Base-by-base conservation (phyloP, 1,284 basidiomycete genomes). In the Cutaneotrichosporon mucoides region DNA sequence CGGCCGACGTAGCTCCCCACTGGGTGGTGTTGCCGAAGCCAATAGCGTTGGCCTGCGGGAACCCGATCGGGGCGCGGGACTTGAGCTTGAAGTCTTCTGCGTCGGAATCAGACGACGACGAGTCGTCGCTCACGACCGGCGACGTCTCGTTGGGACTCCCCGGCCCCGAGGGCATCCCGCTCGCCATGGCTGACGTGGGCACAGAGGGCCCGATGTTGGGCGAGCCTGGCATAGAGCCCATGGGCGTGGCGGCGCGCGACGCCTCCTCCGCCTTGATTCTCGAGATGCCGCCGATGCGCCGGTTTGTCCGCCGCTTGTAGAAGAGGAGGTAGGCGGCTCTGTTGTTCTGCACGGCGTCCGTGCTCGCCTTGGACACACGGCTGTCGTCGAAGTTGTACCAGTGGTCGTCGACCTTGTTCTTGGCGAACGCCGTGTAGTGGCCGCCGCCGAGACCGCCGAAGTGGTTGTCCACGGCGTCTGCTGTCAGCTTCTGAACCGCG, bases 321-420 rank as follows among this genome's bases (percentile, higher is more conserved):
- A 99, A 99, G 37, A 99, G 82, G 7, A 99, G 82, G 75, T 99
- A 99, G 0, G 96, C 95, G 53, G 92, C 92, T 11, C 87, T 79
- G 67, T 91, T 94, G 89, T 95, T 54, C 76, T 93, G 90, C 70
- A 94, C 88, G 55, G 88, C 81, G 43, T 87, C 83, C 34, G 81
- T 76, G 13, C 87, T 80, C 45, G 82, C 80, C 36, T 84, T 34
- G 37, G 84, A 85, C 53, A 94, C 92, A 69, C 85, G 86, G 8
- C 90, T 88, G 77, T 99, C 96, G 75, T 99, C 96, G 67, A 95
- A 99, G 75, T 97, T 93, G 80, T 98, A 95, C 96, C 96, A 99
- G 72, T 90, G 86, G 42, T 83, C 83, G 58, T 88, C 89, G 47
- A 84, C 76, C 66, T 89, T 87, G 76, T 96, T 96, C 70, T 86